Evolutionary conservation across 352 stramenopile genomes (phyloP).

Genomic region (Phytophthora podocarpi): DNA sequence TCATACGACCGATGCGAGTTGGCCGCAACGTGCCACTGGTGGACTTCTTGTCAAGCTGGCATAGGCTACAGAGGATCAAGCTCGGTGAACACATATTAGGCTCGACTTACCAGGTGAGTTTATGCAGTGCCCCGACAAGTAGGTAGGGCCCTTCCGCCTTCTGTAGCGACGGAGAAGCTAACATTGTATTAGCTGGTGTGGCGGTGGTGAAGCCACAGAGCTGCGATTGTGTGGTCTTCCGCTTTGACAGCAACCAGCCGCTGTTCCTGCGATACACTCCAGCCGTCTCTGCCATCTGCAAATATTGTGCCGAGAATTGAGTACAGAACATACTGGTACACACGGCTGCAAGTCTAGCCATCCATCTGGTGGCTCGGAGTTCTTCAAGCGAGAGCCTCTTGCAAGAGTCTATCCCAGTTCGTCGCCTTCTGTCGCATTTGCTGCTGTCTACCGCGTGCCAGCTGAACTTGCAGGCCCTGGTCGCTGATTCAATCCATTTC

Average conservation of each 20-base stretch:
- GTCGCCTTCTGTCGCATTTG: neutral
- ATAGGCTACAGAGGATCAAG: no score
- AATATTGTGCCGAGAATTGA: no score
- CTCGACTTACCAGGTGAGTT: neutral
- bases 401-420: constrained; percentile 18
- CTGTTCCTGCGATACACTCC: neutral
- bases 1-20: no score
- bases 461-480: neutral
- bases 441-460: no score
- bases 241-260: constrained; percentile 6
- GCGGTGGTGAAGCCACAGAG: neutral
- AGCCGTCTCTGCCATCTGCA: constrained; percentile 18
- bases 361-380: constrained; percentile 13
- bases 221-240: neutral
- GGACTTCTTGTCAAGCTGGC: no score
- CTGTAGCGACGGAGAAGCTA: neutral
- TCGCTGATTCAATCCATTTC: constrained; percentile 6
- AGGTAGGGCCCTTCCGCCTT: constrained; percentile 2
- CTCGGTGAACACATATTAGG: no score
- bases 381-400: neutral
- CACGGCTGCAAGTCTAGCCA: constrained; percentile 1
- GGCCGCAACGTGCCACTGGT: no score
- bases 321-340: no score
- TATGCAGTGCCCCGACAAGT: neutral
- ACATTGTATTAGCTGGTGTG: neutral